These are phyloP conservation scores for Irpex lacteus DNA, from an alignment of 1,284 basidiomycete species.

Conservation along the genomic window DNA sequence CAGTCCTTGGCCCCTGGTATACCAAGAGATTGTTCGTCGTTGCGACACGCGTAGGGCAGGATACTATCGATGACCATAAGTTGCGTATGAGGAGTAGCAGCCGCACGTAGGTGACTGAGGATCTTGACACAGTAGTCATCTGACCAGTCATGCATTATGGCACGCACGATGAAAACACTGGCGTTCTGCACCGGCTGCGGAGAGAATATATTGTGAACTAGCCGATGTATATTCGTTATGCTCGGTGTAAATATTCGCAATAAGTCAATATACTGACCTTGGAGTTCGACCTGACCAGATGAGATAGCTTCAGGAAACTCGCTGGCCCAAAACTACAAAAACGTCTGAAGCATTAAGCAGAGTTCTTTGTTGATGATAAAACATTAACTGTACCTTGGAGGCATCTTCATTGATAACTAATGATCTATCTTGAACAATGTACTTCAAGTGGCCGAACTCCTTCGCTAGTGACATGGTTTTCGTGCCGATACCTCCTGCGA, in stretches of 20 bases:
- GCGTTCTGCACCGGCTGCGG: slow-evolving; percentile 16
- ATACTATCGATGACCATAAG: slow-evolving; percentile 8
- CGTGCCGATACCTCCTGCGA: slow-evolving; percentile 23
- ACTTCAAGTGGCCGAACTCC: slow-evolving; percentile 19
- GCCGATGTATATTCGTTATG: not conserved
- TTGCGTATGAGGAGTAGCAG: slow-evolving; percentile 10
- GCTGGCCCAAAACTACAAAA: slow-evolving; percentile 4
- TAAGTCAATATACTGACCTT: not conserved
- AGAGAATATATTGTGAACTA: slow-evolving; percentile 26
- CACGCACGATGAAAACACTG: slow-evolving; percentile 28
- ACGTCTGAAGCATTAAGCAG: not conserved
- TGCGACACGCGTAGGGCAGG: slow-evolving; percentile 4
- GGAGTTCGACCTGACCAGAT: slow-evolving; percentile 6
- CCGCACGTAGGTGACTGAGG: slow-evolving; percentile 25
- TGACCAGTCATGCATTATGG: slow-evolving; percentile 32
- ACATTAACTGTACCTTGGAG: slow-evolving; percentile 13
- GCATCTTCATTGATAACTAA: slow-evolving; percentile 14
- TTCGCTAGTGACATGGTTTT: slow-evolving; percentile 21
- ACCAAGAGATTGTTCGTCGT: not conserved
- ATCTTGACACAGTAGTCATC: slow-evolving; percentile 27
- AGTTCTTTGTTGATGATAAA: not conserved
- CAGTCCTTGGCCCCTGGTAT: not conserved
- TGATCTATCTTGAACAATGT: slow-evolving; percentile 22
- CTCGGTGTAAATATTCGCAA: not conserved
- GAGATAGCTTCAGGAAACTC: slow-evolving; percentile 1